Base-by-base conservation (phyloP, 2,329 filamentous ascomycete species). In the Pseudogymnoascus destructans region DNA sequence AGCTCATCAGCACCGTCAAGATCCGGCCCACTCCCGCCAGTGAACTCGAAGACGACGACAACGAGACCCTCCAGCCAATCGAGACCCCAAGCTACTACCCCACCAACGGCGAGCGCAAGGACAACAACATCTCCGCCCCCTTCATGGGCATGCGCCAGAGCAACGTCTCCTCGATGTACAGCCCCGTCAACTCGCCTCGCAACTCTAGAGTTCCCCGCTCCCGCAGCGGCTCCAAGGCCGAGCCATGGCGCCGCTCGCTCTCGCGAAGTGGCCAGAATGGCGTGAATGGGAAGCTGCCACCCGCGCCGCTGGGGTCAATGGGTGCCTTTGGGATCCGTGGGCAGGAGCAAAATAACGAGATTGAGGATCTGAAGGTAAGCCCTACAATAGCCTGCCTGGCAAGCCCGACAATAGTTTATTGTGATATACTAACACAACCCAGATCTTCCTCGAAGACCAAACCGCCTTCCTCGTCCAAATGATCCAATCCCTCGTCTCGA, bases 371-470 rank as follows among this genome's bases (percentile, higher is more conserved):
- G 59, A 83, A 82, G 74, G 80, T 82, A 71, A 68, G 66, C 66
- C 15, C n/a, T 35, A 8, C n/a, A n/a, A n/a, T n/a, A n/a, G 3
- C 3, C 17, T 10, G 8, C 32, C 10, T 9, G 11, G 9, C 15
- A 46, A 46, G 23, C 59, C 63, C 40, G 13, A 15, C 19, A 49
- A 23, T 58, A 54, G 60, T 67, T 30, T 11, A 30, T 10, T 2
- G 1, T 3, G 27, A 10, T 30, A 23, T 57, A 55, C 61, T 67
- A 62, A 67, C 66, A 46, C 46, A 40, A 27, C 59, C 33, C 57
- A 86, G 81, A 80, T 87, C 60, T 91, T 89, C 68, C 79, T 95
- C 33, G 87, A 93, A 67, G 87, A 91, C 67, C 87, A 93, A 69
- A 91, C 86, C 9, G 86, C 87, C 56, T 74, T 83, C 2, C 78